Evolutionary conservation across 257 asterid species (phyloP), one percentile per base, ranked within the genome.

Genomic region (Ballota nigra): DNA sequence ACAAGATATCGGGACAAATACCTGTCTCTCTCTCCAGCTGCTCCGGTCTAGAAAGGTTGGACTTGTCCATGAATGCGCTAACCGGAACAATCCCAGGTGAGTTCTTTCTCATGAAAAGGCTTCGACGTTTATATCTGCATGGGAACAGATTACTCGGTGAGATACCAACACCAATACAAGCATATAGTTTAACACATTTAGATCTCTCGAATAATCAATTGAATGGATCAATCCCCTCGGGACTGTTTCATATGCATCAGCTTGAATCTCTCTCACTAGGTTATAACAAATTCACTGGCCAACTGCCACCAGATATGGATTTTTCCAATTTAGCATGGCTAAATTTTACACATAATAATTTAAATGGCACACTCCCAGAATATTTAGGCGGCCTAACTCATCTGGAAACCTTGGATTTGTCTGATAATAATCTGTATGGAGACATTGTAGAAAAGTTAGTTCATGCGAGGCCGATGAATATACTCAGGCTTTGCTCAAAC

Each of bases 71-170:
- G 36, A 72, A 79, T 47, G 49, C n/a, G 2, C 51, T 75, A n/a
- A 51, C 78, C 0, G 81, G 79, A 12, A 43, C 31, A 4, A 82
- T 82, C 74, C 83, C 80, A 3, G 83, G 70, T 69, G 73, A 75
- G 82, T 60, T 80, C 40, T 69, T 77, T 43, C 22, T 2, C 40
- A 68, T 73, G 82, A 22, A 69, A 53, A 47, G 43, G 33, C 75
- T 75, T 26, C 43, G 0, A 15, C 0, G 0, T 49, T 72, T 78
- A 1, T 12, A 5, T 20, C 76, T 80, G 3, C 5, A 47, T 3
- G 69, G 79, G 11, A 81, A 78, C 66, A 75, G 63, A 70, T 63
- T 78, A 22, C 66, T 41, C 1, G 79, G 79, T 59, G 69, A 23
- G 31, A 70, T 81, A 47, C 83, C 83, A 28, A 62, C 71, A 8